A percentile compares a stretch with the other conserved stretches of the same genome.
Conservation (phyloP, 2,329 filamentous ascomycete genomes). For the Fusarium sp. region DNA sequence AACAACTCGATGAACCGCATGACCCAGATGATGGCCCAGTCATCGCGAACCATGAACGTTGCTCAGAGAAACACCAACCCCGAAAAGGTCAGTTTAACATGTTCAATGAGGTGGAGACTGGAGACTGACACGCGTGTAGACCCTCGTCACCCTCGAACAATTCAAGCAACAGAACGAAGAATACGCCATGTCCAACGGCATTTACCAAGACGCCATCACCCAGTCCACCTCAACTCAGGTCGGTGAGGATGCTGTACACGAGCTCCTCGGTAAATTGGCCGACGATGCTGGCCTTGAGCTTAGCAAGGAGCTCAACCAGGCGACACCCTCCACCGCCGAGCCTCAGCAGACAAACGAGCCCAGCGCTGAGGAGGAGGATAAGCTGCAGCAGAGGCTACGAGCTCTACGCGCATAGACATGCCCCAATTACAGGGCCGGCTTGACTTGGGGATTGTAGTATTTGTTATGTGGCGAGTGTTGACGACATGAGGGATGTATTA, state of each 20-base stretch:
- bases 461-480: background rate
- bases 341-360: conserved; percentile 70
- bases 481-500: conserved; percentile 6
- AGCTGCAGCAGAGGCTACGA: conserved; percentile 68
- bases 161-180: conserved; percentile 71
- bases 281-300: conserved; percentile 89
- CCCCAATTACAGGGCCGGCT: background rate
- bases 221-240: conserved; percentile 78
- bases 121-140: conserved; percentile 50
- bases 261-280: conserved; percentile 83
- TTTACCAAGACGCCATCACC: conserved; percentile 86
- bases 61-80: conserved; percentile 68
- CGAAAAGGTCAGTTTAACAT: conserved; percentile 55
- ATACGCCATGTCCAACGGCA: conserved; percentile 71
- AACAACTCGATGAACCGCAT: conserved; percentile 73
- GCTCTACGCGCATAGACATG: conserved; percentile 60
- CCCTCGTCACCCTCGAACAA: conserved; percentile 67
- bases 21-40: conserved; percentile 70
- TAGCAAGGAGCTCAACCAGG: conserved; percentile 73
- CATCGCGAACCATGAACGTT: conserved; percentile 65
- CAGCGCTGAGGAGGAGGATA: conserved; percentile 81
- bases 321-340: conserved; percentile 65
- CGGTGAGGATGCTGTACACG: conserved; percentile 85
- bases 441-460: background rate
- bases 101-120: background rate